A percentile compares a stretch with the other conserved stretches of the same genome.
Evolutionary conservation across 208 protist species (phyloP).

Genomic region (Novymonas esmeraldas): DNA sequence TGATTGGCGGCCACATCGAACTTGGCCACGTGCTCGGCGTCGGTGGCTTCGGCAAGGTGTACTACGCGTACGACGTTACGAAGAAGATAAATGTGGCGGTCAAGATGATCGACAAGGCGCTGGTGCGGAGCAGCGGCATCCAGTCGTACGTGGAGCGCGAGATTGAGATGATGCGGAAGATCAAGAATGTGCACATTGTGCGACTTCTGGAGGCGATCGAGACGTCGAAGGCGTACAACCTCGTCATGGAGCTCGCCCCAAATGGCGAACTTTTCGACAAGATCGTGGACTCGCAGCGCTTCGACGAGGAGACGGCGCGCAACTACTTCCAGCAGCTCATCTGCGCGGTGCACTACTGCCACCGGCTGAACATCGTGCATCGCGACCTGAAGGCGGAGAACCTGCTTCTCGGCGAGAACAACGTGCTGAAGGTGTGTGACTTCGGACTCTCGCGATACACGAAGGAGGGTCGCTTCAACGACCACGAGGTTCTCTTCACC

Average conservation of each 20-base stretch:
- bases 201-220: constrained; percentile 96
- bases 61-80: constrained; percentile 81
- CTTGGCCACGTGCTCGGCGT: constrained; percentile 84
- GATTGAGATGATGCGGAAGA: constrained; percentile 97
- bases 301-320: constrained; percentile 81
- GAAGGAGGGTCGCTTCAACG: constrained; percentile 63
- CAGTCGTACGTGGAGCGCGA: constrained; percentile 90
- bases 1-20: constrained; percentile 77
- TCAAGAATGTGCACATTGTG: constrained; percentile 95
- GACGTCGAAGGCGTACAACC: constrained; percentile 95
- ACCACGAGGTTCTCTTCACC: constrained; percentile 73
- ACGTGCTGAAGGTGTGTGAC: constrained; percentile 90
- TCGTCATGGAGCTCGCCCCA: constrained; percentile 98
- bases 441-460: constrained; percentile 94
- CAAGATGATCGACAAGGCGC: constrained; percentile 90
- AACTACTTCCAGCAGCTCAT: constrained; percentile 94
- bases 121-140: constrained; percentile 71
- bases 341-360: constrained; percentile 90
- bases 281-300: constrained; percentile 89
- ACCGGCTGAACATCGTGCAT: constrained; percentile 90
- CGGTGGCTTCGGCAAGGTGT: constrained; percentile 90
- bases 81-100: constrained; percentile 85
- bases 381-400: constrained; percentile 96
- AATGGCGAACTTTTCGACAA: constrained; percentile 98
- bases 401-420: constrained; percentile 83